phyloP scores from a whole-genome alignment of 2,329 filamentous ascomycete species.

The Sarocladium brachiariae region DNA sequence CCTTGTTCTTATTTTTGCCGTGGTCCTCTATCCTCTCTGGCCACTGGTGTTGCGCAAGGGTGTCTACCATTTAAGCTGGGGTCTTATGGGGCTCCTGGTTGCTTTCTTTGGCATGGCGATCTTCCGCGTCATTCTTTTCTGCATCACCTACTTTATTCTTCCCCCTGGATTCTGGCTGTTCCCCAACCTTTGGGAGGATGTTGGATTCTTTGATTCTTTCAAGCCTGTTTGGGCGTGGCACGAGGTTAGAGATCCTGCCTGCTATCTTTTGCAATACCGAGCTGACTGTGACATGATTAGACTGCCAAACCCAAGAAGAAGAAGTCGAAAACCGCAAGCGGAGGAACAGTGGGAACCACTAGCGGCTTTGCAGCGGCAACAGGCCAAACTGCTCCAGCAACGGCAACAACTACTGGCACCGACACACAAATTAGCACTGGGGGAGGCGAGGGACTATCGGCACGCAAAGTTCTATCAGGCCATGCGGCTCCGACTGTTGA shows the following conservation, averaged over 20 bases:
- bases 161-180: constrained; percentile 95
- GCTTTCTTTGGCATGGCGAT: constrained; percentile 98
- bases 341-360: constrained; percentile 22
- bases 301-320: constrained; percentile 45
- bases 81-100: constrained; percentile 79
- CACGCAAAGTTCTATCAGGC: not conserved
- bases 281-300: constrained; percentile 12
- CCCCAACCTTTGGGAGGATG: constrained; percentile 96
- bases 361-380: constrained; percentile 44
- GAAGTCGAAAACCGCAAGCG: constrained; percentile 36
- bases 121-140: constrained; percentile 90
- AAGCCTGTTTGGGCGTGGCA: constrained; percentile 97
- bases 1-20: constrained; percentile 72
- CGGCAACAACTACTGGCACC: constrained; percentile 50
- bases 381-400: constrained; percentile 44
- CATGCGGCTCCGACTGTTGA: constrained; percentile 41
- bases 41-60: constrained; percentile 83
- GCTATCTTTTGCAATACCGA: not conserved
- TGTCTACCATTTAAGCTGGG: constrained; percentile 97
- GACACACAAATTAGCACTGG: constrained; percentile 45
- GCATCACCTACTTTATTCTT: constrained; percentile 77
- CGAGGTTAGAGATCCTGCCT: constrained; percentile 56
- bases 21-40: constrained; percentile 96
- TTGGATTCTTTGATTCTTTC: constrained; percentile 97
- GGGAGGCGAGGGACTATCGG: constrained; percentile 20